Evolutionary conservation across 441 rosid genomes (phyloP), one percentile per base, ranked within the genome.

Genomic region (Mallotus repandus): DNA sequence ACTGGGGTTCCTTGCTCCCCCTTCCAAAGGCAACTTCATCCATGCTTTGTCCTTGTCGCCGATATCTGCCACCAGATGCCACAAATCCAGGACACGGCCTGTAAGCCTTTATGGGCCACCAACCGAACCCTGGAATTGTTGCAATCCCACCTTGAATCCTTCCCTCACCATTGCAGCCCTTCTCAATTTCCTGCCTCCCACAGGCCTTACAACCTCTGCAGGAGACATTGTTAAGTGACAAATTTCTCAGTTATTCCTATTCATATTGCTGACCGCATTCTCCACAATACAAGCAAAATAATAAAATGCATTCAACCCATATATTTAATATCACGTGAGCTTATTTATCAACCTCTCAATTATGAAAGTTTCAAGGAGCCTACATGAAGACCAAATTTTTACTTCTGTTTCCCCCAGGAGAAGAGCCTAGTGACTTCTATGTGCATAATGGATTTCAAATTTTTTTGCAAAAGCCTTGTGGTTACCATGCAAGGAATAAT

Each of bases 81-180:
- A 92, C 75, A 62, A 88, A 89, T 13, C 88, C 96, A 29, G 97
- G 96, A 70, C 97, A 92, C 61, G 97, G 96, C 41, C 97, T 76
- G 74, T 88, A 92, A 76, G 96, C 99, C 88, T 95, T 95, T 72
- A 91, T 91, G 2, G 98, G 99, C 97, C 97, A 93, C 99, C 99
- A 95, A 35, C 99, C 97, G 59, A 95, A 95, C 35, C 99, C 99
- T 0, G 97, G 97, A 48, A 91, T 89, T 1, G 92, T 90, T 18
- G 97, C 98, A 22, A 95, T 95, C 75, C 99, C 98, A 53, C 98
- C 99, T 88, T 95, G 99, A 76, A 95, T 93, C 82, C 97, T 85
- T 18, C 99, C 99, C 50, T 95, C 89, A 21, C 99, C 97, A 60
- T 88, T 93, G 86, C 97, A 95, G 58, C 99, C 97, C 66, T 76